Base-by-base conservation (phyloP, 345 rosid species). In the Erysimum cheiranthoides region DNA sequence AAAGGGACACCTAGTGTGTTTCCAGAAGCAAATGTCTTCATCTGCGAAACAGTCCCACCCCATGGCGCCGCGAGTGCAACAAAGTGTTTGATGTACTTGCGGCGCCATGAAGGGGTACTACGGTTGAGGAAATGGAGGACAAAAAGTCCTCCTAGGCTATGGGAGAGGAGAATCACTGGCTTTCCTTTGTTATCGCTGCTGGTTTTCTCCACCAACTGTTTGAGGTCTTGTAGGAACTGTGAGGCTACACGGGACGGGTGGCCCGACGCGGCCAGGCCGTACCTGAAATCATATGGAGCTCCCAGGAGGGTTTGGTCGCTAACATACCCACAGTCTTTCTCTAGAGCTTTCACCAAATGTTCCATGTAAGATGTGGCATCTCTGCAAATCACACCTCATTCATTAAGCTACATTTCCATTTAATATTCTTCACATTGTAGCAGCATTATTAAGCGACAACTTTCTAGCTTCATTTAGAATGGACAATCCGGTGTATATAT, bases 221-320 rank as follows among this genome's bases (percentile, higher is more conserved):
- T 86, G 8, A 94, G 82, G 80, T 94, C 96, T 60, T 78, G 71
- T 51, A 92, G 36, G 71, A 80, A 92, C 59, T 81, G 84, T 67
- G 95, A 77, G 18, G 97, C 98, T 38, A 86, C 90, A 2, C 35
- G 77, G 3, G 88, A 85, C 27, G 92, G 87, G 70, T 85, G 96
- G 13, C 93, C 96, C 6, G 81, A 71, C 3, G 85, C 85, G 0
- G 96, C 95, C 61, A 90, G 67, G 8, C 96, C 98, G 7, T 94
- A 88, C 47, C 98, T 87, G 58, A 90, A 94, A 73, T 92, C 98
- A 17, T 94, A 94, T 1, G 98, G 97, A 51, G 98, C 96, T 73
- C 95, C 97, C 0, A 87, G 82, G 10, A 94, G 70, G 35, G 81
- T 90, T 67, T 85, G 78, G 11, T 88, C 92, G 57, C 77, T 71